Conservation (phyloP, 1,284 basidiomycete genomes). For the Ustilago curta region DNA sequence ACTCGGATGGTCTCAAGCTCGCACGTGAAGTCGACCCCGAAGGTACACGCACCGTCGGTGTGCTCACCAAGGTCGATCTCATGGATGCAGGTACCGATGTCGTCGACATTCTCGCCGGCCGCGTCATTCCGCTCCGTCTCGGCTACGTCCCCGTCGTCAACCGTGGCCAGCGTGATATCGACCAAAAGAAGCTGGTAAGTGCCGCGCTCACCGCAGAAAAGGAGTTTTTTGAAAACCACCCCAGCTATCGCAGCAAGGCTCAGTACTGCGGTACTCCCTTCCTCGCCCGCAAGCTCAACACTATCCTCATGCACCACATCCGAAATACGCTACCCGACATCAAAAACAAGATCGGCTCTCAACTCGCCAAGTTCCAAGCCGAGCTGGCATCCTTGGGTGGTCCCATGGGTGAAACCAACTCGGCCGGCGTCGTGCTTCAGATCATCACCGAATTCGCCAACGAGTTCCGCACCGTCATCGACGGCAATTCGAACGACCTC, state of each 20-base stretch:
- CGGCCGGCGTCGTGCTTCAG: conserved; percentile 74
- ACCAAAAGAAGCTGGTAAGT: conserved; percentile 83
- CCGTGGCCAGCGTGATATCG: conserved; percentile 97
- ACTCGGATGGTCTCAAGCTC: conserved; percentile 96
- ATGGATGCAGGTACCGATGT: conserved; percentile 99
- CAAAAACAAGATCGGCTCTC: conserved; percentile 96
- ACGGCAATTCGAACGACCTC: conserved; percentile 94
- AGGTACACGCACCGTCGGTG: conserved; percentile 93
- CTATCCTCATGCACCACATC: conserved; percentile 96
- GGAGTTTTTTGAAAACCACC: conserved; percentile 91
- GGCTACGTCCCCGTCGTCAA: conserved; percentile 99
- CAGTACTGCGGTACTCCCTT: conserved; percentile 97
- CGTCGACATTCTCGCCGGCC: conserved; percentile 92
- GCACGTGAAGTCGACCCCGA: conserved; percentile 95
- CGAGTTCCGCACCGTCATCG: conserved; percentile 98
- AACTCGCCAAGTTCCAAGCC: conserved; percentile 99
- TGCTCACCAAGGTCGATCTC: conserved; percentile 95
- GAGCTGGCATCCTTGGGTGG: conserved; percentile 97
- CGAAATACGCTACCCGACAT: conserved; percentile 98
- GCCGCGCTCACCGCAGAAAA: conserved; percentile 87
- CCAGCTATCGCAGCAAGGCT: conserved; percentile 95
- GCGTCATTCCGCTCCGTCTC: conserved; percentile 95
- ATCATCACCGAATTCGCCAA: conserved; percentile 99
- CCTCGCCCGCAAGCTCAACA: conserved; percentile 92
- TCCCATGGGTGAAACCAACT: conserved; percentile 91